Conservation (phyloP, 148 eudicot genomes). For the Pouteria glomerata region DNA sequence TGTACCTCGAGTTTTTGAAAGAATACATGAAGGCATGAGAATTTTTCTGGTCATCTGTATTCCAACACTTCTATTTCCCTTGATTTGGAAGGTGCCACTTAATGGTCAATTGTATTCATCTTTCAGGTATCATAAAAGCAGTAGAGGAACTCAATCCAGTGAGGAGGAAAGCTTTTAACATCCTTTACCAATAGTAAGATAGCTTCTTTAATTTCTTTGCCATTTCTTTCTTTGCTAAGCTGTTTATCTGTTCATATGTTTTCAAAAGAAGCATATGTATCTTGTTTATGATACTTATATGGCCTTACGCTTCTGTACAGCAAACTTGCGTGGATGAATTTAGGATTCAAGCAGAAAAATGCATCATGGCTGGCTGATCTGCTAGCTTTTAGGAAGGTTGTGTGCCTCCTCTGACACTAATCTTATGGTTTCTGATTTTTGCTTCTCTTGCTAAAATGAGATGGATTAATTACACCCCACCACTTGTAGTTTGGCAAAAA, state of each 20-base stretch:
- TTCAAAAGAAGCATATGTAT: background rate
- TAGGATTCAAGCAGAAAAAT: conserved; percentile 75
- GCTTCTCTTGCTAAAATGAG: background rate
- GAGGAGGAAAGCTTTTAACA: conserved; percentile 54
- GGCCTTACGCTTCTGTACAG: conserved; percentile 31
- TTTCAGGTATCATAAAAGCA: conserved; percentile 63
- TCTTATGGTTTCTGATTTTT: background rate
- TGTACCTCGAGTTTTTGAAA: conserved; percentile 87
- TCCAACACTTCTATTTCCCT: background rate
- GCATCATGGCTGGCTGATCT: conserved; percentile 91
- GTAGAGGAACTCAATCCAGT: conserved; percentile 64
- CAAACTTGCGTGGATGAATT: conserved; percentile 85
- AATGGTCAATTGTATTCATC: background rate
- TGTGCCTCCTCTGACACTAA: background rate
- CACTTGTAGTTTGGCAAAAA: no score
- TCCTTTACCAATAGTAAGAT: conserved; percentile 76
- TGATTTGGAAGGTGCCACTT: background rate
- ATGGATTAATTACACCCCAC: background rate
- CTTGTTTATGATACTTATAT: background rate
- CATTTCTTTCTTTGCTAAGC: background rate
- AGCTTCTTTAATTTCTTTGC: background rate
- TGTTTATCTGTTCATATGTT: background rate
- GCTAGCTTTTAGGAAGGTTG: conserved; percentile 88
- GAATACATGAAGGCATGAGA: conserved; percentile 78
- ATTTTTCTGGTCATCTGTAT: background rate